phyloP scores from a whole-genome alignment of 176 grass and related monocot species.

The Aegilops speltoides region DNA sequence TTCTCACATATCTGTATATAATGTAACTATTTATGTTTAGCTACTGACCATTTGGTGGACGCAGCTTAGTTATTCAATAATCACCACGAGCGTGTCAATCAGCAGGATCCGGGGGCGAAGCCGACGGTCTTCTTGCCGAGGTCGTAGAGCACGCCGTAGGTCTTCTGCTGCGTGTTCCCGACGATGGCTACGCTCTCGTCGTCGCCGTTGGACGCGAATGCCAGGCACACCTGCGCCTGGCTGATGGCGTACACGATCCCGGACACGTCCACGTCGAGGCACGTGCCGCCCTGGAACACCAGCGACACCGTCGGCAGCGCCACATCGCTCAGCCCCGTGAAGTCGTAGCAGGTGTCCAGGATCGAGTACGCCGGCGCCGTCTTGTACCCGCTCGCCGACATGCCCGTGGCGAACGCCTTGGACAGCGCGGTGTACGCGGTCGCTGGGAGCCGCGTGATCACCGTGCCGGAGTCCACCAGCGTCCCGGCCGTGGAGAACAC shows the following conservation, averaged over 20 bases:
- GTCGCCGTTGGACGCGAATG: conserved; percentile 52
- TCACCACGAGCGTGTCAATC: neutral
- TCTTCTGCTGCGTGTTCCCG: conserved; percentile 86
- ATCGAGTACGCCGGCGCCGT: conserved; percentile 24
- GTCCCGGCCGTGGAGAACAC: conserved; percentile 53
- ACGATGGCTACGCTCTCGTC: conserved; percentile 36
- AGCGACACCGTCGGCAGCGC: conserved; percentile 48
- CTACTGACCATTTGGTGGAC: conserved; percentile 6
- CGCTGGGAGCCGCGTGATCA: conserved; percentile 76
- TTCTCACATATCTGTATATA: neutral
- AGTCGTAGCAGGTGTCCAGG: conserved; percentile 72
- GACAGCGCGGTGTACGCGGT: conserved; percentile 59
- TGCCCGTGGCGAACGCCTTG: conserved; percentile 39
- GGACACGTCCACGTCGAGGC: conserved; percentile 41
- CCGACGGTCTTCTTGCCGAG: conserved; percentile 54
- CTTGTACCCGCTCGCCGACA: conserved; percentile 46
- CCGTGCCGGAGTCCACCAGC: conserved; percentile 87
- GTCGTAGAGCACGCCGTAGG: conserved; percentile 62
- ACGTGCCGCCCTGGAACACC: conserved; percentile 45
- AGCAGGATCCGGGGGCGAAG: conserved; percentile 51
- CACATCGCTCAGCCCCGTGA: conserved; percentile 20
- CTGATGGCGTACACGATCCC: conserved; percentile 56
- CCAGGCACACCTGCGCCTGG: conserved; percentile 64
- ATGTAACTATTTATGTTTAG: neutral
- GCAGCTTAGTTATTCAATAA: neutral